These are phyloP conservation scores for Serendipita sp. DNA, from an alignment of 768 basidiomycete genomes.

Conservation along the genomic window DNA sequence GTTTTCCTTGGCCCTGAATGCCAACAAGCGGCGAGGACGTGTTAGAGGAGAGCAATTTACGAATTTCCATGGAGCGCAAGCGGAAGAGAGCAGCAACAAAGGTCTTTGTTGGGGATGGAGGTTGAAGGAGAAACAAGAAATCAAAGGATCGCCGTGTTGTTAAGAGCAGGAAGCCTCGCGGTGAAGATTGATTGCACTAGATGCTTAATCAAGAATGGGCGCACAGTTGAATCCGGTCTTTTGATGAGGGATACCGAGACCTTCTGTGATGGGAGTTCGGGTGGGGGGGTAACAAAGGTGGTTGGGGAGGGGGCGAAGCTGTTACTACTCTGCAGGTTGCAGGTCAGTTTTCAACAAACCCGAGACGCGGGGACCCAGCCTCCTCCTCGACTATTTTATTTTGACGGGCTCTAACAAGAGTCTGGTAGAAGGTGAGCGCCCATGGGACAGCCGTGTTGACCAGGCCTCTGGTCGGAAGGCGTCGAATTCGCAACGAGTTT, in stretches of 20 bases:
- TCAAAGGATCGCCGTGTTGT: neutral
- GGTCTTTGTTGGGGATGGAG: neutral
- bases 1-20: neutral
- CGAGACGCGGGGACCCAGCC: too few species aligned
- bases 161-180: conserved; percentile 4
- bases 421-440: too few species aligned
- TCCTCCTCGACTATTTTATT: too few species aligned
- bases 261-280: neutral
- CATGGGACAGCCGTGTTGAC: too few species aligned
- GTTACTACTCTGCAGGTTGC: too few species aligned
- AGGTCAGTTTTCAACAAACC: too few species aligned
- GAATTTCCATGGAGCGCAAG: neutral
- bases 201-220: neutral
- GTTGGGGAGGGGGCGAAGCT: too few species aligned
- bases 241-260: neutral
- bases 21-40: neutral
- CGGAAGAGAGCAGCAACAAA: neutral
- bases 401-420: too few species aligned
- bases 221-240: neutral
- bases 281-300: neutral
- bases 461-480: too few species aligned
- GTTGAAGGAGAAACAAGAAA: neutral
- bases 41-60: neutral
- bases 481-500: too few species aligned
- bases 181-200: neutral